phyloP scores from a whole-genome alignment of 2,329 filamentous ascomycete species.

The Arthrobotrys sphaeroides region DNA sequence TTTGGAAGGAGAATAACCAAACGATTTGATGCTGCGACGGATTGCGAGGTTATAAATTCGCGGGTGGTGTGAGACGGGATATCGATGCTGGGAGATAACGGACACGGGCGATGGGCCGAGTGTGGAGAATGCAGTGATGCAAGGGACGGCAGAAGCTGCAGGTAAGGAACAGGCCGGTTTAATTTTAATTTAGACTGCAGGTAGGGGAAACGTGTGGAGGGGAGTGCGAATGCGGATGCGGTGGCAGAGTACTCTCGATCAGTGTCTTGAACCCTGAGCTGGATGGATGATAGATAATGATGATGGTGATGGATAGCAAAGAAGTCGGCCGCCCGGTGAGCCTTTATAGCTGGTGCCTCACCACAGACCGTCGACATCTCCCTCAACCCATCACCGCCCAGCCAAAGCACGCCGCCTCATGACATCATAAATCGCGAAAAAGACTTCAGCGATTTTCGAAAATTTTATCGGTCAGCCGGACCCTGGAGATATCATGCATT shows the following conservation, averaged over 20 bases:
- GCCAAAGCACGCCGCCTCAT: neutral
- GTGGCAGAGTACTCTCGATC: neutral
- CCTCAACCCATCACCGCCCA: neutral
- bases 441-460: slow-evolving; percentile 16
- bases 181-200: neutral
- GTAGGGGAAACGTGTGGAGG: neutral
- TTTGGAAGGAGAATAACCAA: neutral
- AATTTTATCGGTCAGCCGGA: slow-evolving; percentile 30
- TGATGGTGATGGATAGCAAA: too few relatives aligned
- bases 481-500: neutral
- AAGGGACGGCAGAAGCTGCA: too few relatives aligned
- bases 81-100: neutral
- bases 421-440: slow-evolving; percentile 19
- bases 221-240: neutral
- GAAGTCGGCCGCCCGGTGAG: neutral
- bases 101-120: neutral
- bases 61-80: neutral
- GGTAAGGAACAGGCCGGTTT: slow-evolving; percentile 14
- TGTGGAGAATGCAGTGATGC: neutral
- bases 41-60: slow-evolving; percentile 8
- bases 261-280: neutral
- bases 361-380: neutral
- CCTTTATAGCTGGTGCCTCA: neutral
- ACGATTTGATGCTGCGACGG: neutral
- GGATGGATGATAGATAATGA: neutral